Percentiles rank a stretch among this genome's conserved stretches.
phyloP scores from a whole-genome alignment of 768 basidiomycete species.

The Scleroderma bovista region DNA sequence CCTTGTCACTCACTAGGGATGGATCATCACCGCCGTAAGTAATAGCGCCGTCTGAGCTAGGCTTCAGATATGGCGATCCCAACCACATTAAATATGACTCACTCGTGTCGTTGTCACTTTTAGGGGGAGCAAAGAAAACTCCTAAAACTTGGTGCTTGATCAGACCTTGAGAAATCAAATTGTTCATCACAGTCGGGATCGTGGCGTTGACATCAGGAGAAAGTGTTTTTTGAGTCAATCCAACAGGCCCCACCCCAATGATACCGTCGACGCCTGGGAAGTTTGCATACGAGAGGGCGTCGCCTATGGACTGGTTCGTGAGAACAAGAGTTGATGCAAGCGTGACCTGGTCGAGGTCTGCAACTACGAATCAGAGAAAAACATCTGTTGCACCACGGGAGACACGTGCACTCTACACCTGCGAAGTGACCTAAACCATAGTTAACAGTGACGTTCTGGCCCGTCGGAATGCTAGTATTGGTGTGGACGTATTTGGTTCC shows the following conservation, averaged over 20 bases:
- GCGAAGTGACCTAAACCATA: conserved; percentile 11
- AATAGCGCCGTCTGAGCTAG: conserved; percentile 16
- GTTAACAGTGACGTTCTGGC: conserved; percentile 7
- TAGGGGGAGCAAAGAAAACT: conserved; percentile 20
- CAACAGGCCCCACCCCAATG: conserved; percentile 21
- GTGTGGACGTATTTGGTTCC: conserved; percentile 15
- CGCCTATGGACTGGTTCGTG: conserved; percentile 24
- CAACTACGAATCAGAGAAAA: neutral
- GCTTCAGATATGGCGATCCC: neutral
- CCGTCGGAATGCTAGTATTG: conserved; percentile 20
- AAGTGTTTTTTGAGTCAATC: conserved; percentile 11
- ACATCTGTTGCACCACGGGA: neutral
- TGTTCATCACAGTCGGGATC: conserved; percentile 23
- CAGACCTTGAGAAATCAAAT: conserved; percentile 16
- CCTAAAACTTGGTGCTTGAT: conserved; percentile 14
- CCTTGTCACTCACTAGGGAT: conserved; percentile 8
- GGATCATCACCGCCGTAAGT: conserved; percentile 23
- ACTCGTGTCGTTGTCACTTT: conserved; percentile 13
- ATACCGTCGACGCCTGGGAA: conserved; percentile 24
- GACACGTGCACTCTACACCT: conserved; percentile 33
- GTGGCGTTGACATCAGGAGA: neutral
- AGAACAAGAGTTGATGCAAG: conserved; percentile 21
- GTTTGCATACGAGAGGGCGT: conserved; percentile 7
- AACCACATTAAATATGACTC: neutral
- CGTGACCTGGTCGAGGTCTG: conserved; percentile 23